These are phyloP conservation scores for Bipolaris oryzae DNA, from an alignment of 2,329 filamentous ascomycete genomes.

Conservation along the genomic window DNA sequence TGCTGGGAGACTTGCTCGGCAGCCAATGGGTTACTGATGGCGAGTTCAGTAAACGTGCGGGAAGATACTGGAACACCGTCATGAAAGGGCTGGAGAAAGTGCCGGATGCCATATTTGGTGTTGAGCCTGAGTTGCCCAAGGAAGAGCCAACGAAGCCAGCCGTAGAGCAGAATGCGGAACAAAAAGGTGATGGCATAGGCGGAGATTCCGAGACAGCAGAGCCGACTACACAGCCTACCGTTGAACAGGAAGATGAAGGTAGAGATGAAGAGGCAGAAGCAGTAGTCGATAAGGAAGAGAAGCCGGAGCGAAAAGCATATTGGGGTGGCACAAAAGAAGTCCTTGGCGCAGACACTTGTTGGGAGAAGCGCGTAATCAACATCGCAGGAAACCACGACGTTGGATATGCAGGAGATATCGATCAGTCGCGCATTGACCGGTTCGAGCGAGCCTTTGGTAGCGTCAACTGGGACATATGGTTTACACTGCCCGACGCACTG, in stretches of 20 bases:
- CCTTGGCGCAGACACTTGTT: conserved; percentile 59
- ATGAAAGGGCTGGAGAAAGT: conserved; percentile 73
- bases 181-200: conserved; percentile 7
- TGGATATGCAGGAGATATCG: conserved; percentile 92
- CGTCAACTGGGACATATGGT: conserved; percentile 85
- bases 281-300: conserved; percentile 19
- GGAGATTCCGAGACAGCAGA: conserved; percentile 27
- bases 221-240: neutral
- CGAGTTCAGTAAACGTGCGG: conserved; percentile 77
- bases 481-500: conserved; percentile 52
- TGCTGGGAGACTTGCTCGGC: conserved; percentile 88
- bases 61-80: conserved; percentile 80
- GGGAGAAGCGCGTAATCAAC: conserved; percentile 82
- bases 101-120: conserved; percentile 46
- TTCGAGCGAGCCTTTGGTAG: conserved; percentile 88
- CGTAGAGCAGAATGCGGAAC: neutral
- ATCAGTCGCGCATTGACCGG: conserved; percentile 71
- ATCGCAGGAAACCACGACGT: conserved; percentile 96
- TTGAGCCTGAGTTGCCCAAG: neutral
- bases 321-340: conserved; percentile 44
- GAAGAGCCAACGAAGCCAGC: neutral
- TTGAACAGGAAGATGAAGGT: conserved; percentile 4
- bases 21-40: conserved; percentile 91
- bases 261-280: conserved; percentile 29
- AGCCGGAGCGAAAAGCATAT: conserved; percentile 20